phyloP scores from a whole-genome alignment of 257 asterid genomes.

The Verbena officinalis region DNA sequence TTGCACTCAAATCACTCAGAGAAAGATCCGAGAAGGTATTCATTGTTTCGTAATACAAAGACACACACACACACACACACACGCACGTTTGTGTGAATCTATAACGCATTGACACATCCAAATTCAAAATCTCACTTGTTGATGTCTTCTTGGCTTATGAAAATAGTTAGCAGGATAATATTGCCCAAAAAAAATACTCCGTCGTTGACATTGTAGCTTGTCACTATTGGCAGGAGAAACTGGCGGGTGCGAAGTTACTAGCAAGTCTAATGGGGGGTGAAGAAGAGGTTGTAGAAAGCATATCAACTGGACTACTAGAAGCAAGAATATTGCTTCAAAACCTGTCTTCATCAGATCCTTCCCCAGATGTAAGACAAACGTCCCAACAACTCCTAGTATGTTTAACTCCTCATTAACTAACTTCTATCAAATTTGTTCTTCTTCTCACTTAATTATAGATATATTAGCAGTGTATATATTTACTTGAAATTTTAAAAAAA shows the following conservation, averaged over 20 bases:
- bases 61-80: too few species aligned
- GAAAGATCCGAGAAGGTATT: constrained; percentile 71
- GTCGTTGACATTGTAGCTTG: constrained; percentile 2
- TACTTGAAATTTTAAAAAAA: background rate
- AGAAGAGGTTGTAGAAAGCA: constrained; percentile 61
- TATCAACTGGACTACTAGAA: constrained; percentile 56
- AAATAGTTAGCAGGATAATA: too few species aligned
- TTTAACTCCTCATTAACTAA: constrained; percentile 43
- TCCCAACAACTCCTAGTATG: constrained; percentile 71
- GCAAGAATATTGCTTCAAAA: constrained; percentile 60
- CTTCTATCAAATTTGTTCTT: background rate
- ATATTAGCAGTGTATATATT: background rate
- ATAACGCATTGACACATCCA: background rate
- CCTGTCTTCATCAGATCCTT: constrained; percentile 54
- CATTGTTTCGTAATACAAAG: constrained; percentile 2
- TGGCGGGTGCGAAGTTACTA: constrained; percentile 68
- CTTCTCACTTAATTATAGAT: background rate
- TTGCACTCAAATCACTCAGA: constrained; percentile 63
- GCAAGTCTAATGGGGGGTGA: constrained; percentile 80
- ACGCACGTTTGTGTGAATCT: too few species aligned
- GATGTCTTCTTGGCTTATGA: too few species aligned
- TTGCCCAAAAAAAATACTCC: too few species aligned
- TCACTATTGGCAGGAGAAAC: constrained; percentile 73
- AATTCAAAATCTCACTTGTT: constrained; percentile 1
- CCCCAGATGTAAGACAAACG: constrained; percentile 53